Base-by-base conservation (phyloP, 768 basidiomycete species). In the Lentinula aciculospora region DNA sequence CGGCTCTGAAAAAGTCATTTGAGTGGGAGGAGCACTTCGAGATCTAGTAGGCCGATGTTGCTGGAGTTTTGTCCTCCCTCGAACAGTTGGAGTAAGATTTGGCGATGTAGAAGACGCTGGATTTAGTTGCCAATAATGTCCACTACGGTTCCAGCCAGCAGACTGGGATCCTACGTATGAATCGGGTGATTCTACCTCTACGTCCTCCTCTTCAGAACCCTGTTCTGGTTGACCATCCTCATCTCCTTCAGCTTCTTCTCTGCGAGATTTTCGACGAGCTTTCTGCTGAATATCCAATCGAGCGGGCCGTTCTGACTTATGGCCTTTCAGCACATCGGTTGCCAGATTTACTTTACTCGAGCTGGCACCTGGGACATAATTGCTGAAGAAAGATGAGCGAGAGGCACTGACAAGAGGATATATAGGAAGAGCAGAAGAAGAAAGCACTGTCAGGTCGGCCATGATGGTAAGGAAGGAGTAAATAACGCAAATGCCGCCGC, bases 391-490 rank as follows among this genome's bases (percentile, higher is more conserved):
- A 15, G 60, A 58, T 29, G 65, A 62, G 21, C 58, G 59, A 23
- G 73, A 66, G 25, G 56, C 56, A 4, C 46, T 34, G 6, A 25
- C 31, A 13, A 62, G 65, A 39, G 76, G 74, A 60, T 76, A 72
- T 47, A 79, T 67, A 31, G 77, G 75, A 19, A 73, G 77, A n/a
- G 77, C 74, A 40, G 80, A 70, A 12, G 53, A 55, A 9, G 53
- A 46, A 45, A 82, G 74, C 28, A 81, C 78, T 1, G 80, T 81
- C 19, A 81, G 72, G 66, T 81, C 81, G 3, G 80, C 72, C 79
- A 81, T 81, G 54, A 37, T 42, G 55, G 56, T 48, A 47, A 23
- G 32, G n/a, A 47, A 29, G 40, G 40, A 29, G 29, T 13, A 7
- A 23, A 44, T 17, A 13, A 15, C 13, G 13, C 37, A 39, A 15